Conservation (phyloP, 805 yeast species). For the Starmerella vaccinii region DNA sequence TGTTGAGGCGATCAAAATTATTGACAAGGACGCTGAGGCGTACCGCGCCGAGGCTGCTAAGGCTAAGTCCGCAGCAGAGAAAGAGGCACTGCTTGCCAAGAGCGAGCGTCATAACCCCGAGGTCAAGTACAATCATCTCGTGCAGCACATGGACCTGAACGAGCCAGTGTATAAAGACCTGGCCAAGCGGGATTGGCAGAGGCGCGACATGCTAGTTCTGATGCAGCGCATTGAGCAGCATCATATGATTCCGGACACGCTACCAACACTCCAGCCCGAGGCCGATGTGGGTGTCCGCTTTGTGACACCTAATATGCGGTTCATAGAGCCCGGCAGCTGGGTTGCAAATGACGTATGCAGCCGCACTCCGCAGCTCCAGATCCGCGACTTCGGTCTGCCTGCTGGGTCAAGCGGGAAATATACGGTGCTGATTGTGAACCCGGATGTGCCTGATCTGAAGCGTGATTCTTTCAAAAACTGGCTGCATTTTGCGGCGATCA, state of each 20-base stretch:
- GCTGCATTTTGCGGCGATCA: slow-evolving; percentile 66
- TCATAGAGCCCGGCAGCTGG: slow-evolving; percentile 70
- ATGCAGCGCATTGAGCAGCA: slow-evolving; percentile 89
- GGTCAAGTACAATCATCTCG: slow-evolving; percentile 55
- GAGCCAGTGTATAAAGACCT: slow-evolving; percentile 72
- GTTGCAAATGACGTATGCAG: slow-evolving; percentile 65
- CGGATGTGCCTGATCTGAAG: slow-evolving; percentile 74
- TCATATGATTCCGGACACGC: slow-evolving; percentile 81
- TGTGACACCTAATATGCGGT: slow-evolving; percentile 33
- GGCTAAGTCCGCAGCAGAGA: slow-evolving; percentile 20
- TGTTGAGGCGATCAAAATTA: slow-evolving; percentile 51
- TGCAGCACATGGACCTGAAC: slow-evolving; percentile 47
- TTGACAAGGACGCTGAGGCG: slow-evolving; percentile 42
- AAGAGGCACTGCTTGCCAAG: slow-evolving; percentile 36
- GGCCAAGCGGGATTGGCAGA: slow-evolving; percentile 62
- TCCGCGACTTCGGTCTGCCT: slow-evolving; percentile 56
- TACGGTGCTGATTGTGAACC: slow-evolving; percentile 75
- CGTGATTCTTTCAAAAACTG: slow-evolving; percentile 60
- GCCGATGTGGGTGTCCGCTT: slow-evolving; percentile 64
- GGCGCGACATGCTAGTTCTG: slow-evolving; percentile 56
- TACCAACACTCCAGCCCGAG: slow-evolving; percentile 76
- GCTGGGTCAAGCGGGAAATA: slow-evolving; percentile 40
- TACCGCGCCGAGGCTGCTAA: slow-evolving; percentile 34
- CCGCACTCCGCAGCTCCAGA: slow-evolving; percentile 64
- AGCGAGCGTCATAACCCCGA: slow-evolving; percentile 80